Conservation (phyloP, 805 yeast species). For the Isabelozyma heimii region DNA sequence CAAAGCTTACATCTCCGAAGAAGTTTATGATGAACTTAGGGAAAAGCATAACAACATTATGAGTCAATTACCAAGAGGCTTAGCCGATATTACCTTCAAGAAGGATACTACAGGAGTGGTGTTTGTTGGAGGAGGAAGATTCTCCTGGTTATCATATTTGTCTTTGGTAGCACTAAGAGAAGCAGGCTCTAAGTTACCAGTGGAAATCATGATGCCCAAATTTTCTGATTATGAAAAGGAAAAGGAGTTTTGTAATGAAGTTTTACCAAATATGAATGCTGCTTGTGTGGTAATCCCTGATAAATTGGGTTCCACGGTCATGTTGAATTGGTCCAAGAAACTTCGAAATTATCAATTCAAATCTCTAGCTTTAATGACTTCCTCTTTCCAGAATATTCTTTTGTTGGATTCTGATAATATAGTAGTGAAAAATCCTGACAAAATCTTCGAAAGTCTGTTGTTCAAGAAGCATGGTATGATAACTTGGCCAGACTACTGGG, state of each 20-base stretch:
- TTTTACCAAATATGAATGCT: slow-evolving; percentile 62
- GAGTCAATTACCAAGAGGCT: slow-evolving; percentile 17
- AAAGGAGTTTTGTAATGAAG: slow-evolving; percentile 48
- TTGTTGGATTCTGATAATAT: slow-evolving; percentile 36
- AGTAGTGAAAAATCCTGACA: slow-evolving; percentile 26
- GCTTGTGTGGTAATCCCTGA: slow-evolving; percentile 56
- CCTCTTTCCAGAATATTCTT: slow-evolving; percentile 32
- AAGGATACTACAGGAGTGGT: slow-evolving; percentile 28
- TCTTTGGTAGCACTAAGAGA: slow-evolving; percentile 30
- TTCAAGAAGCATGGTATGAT: slow-evolving; percentile 32
- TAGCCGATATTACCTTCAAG: slow-evolving; percentile 16
- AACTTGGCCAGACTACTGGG: slow-evolving; percentile 46
- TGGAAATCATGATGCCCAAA: slow-evolving; percentile 36
- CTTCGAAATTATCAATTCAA: slow-evolving; percentile 70
- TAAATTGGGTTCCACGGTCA: slow-evolving; percentile 53
- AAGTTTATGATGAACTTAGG: slow-evolving; percentile 18
- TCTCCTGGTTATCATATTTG: slow-evolving; percentile 35
- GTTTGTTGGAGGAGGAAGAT: slow-evolving; percentile 33
- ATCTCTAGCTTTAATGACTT: slow-evolving; percentile 46
- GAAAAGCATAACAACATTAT: slow-evolving; percentile 18
- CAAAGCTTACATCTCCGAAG: slow-evolving; percentile 22
- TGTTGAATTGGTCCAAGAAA: slow-evolving; percentile 29
- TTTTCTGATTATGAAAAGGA: slow-evolving; percentile 30
- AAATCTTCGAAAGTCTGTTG: slow-evolving; percentile 24
- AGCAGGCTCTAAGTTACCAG: slow-evolving; percentile 37